Conservation (phyloP, 2,329 filamentous ascomycete genomes). For the Colletotrichum noveboracense region DNA sequence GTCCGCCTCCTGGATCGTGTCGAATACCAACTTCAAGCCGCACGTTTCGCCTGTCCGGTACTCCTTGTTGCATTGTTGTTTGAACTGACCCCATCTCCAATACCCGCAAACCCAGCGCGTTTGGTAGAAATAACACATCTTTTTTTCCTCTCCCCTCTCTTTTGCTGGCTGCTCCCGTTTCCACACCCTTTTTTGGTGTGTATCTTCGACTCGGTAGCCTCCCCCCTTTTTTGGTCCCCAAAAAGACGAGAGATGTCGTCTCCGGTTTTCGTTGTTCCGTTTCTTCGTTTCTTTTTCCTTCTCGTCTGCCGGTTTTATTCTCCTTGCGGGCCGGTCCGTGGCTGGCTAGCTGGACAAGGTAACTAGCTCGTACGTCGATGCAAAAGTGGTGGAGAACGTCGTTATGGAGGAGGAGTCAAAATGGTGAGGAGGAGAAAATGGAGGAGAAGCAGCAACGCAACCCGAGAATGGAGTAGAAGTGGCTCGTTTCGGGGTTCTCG, state of each 20-base stretch:
- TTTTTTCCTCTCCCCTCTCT: not conserved
- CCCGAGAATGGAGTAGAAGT: constrained; percentile 15
- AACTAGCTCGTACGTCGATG: not conserved
- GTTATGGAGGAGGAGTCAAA: constrained; percentile 3
- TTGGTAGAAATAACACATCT: constrained; percentile 97
- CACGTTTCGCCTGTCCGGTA: constrained; percentile 97
- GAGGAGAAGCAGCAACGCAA: constrained; percentile 1
- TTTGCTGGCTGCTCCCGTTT: not conserved
- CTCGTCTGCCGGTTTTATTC: not conserved
- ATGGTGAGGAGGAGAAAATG: not conserved
- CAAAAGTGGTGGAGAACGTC: constrained; percentile 11
- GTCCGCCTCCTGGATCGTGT: constrained; percentile 66
- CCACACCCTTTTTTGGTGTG: not conserved
- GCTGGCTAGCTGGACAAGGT: constrained; percentile 5
- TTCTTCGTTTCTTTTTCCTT: not conserved
- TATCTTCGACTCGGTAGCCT: not conserved
- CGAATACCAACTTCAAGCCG: constrained; percentile 87
- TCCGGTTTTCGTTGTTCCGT: not conserved
- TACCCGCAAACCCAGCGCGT: constrained; percentile 85
- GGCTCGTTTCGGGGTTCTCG: constrained; percentile 16
- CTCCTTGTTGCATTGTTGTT: constrained; percentile 91
- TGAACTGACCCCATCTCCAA: constrained; percentile 95
- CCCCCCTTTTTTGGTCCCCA: not conserved
- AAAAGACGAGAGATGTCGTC: not conserved
- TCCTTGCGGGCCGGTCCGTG: constrained; percentile 12